Base-by-base conservation (phyloP, 441 rosid genomes). In the Breynia disticha region DNA sequence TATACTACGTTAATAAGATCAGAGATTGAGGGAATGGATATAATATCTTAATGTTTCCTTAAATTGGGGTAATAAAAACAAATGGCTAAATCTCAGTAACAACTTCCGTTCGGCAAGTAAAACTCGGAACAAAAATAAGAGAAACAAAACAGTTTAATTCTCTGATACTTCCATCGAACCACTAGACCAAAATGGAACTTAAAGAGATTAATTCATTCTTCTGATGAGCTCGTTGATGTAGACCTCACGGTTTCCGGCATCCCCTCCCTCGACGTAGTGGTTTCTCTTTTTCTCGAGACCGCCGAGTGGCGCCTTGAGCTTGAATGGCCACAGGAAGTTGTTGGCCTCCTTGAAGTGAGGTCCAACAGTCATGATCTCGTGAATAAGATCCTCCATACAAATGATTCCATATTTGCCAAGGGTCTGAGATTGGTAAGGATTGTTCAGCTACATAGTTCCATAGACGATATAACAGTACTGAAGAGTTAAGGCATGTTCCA, bases 201-300 rank as follows among this genome's bases (percentile, higher is more conserved):
- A 17, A 15, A n/a, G 20, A 19, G 43, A 54, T 67, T 75, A 86
- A 55, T 86, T 83, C 91, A 83, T 83, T 55, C 91, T 78, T 57
- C 86, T 72, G 60, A 83, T 73, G 39, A 83, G 78, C 75, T 83
- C 84, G 0, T 81, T 86, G 75, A 86, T 77, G 52, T 71, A 79
- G 62, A 80, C 72, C 64, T 86, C 87, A 1, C 90, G 81, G 64
- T 86, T 87, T 19, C 93, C 95, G 0, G 89, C 89, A 61, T 86
- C 95, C 28, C 88, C 95, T 2, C 91, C 91, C 70, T 83, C 88
- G 17, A 86, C 83, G 57, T 83, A 83, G 70, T 83, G 91, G 63
- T 81, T 83, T 50, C 91, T 79, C 72, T 83, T 83, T 77, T 79
- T 83, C 74, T 86, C 72, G 69, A 86, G 46, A 45, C 95, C 91